phyloP scores from a whole-genome alignment of 495 filamentous ascomycete species.

The Aspergillus sparsus region DNA sequence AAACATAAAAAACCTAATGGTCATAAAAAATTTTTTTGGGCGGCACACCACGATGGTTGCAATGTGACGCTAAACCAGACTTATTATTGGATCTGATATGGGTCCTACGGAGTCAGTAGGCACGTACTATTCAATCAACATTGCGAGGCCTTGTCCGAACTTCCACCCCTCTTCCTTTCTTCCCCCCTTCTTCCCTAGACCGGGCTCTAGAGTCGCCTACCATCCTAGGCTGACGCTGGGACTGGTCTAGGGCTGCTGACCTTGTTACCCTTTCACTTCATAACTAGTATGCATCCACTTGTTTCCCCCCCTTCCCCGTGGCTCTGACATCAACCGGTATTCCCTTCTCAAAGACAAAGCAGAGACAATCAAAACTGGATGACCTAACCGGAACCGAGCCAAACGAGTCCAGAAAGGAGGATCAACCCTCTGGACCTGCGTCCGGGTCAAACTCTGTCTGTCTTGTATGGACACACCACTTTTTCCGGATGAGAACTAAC shows the following conservation, averaged over 20 bases:
- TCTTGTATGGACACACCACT: slow-evolving; percentile 36
- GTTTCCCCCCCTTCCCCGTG: slow-evolving; percentile 30
- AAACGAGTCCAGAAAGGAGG: slow-evolving; percentile 48
- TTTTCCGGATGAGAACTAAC: slow-evolving; percentile 42
- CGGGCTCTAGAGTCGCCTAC: slow-evolving; percentile 14
- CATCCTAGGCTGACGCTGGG: slow-evolving; percentile 17
- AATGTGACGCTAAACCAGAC: slow-evolving; percentile 39
- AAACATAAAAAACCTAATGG: slow-evolving; percentile 15
- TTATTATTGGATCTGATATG: slow-evolving; percentile 47
- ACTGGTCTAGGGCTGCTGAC: slow-evolving; percentile 25
- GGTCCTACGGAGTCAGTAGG: slow-evolving; percentile 32
- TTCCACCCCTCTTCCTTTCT: slow-evolving; percentile 21
- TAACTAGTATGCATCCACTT: slow-evolving; percentile 44
- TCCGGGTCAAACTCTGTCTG: slow-evolving; percentile 50
- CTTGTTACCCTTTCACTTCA: slow-evolving; percentile 29
- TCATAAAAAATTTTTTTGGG: slow-evolving; percentile 15
- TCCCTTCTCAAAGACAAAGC: slow-evolving; percentile 34
- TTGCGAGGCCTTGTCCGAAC: slow-evolving; percentile 29
- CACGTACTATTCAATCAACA: slow-evolving; percentile 21
- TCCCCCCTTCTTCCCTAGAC: slow-evolving; percentile 13
- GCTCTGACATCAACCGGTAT: slow-evolving; percentile 51
- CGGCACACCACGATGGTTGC: slow-evolving; percentile 37
- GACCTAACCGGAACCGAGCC: slow-evolving; percentile 38
- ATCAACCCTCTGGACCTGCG: slow-evolving; percentile 52
- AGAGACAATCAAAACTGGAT: slow-evolving; percentile 39